Conservation (phyloP, 495 filamentous ascomycete genomes). For the Extremus antarcticus region DNA sequence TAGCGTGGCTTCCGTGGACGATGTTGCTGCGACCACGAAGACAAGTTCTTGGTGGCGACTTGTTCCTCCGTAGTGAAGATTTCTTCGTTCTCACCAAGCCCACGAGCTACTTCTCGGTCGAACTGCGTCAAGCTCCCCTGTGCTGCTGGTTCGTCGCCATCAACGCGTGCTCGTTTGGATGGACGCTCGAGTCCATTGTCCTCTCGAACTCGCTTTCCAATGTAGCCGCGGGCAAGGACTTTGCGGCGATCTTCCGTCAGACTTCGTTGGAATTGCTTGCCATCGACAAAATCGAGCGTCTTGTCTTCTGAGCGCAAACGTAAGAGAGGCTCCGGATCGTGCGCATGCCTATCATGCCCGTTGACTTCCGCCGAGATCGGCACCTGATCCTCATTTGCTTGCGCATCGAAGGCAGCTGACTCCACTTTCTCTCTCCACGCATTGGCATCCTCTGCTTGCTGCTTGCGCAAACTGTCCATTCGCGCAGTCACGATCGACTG, state of each 20-base stretch:
- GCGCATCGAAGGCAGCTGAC: background rate
- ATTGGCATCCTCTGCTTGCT: slow-evolving; percentile 61
- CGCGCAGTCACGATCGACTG: slow-evolving; percentile 66
- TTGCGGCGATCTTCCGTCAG: slow-evolving; percentile 53
- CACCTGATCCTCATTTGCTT: background rate
- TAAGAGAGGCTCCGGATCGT: slow-evolving; percentile 64
- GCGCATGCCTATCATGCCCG: slow-evolving; percentile 20
- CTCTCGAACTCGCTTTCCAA: slow-evolving; percentile 4
- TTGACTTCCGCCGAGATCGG: background rate
- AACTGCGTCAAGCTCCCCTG: slow-evolving; percentile 76
- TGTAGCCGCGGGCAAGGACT: slow-evolving; percentile 56
- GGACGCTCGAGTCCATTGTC: background rate
- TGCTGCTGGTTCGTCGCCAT: slow-evolving; percentile 74
- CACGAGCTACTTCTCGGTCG: slow-evolving; percentile 85
- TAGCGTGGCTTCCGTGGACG: slow-evolving; percentile 89
- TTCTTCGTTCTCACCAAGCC: slow-evolving; percentile 86
- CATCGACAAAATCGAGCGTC: slow-evolving; percentile 48
- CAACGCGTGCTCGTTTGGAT: slow-evolving; percentile 10
- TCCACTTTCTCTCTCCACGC: slow-evolving; percentile 1
- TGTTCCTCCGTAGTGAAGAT: slow-evolving; percentile 90
- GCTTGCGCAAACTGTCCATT: slow-evolving; percentile 31
- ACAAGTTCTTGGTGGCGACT: slow-evolving; percentile 50
- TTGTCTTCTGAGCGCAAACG: slow-evolving; percentile 62
- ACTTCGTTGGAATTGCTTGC: slow-evolving; percentile 48
- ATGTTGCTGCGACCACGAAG: slow-evolving; percentile 82